phyloP scores from a whole-genome alignment of 2,329 filamentous ascomycete genomes.

The Aspergillus versicolor region DNA sequence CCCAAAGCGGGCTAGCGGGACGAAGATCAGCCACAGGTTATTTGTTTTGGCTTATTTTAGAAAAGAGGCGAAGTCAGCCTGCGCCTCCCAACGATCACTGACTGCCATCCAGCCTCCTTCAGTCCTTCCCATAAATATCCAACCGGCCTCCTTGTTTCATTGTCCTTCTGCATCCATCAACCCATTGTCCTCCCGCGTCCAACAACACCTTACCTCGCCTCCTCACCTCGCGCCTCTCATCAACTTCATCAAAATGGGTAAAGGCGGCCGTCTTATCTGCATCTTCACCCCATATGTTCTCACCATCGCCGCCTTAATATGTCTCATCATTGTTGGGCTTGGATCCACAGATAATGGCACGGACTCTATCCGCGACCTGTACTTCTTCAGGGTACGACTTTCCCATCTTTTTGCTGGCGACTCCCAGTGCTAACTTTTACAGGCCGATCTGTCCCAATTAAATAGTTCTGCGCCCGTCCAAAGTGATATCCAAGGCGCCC shows the following conservation, averaged over 20 bases:
- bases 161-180: neutral
- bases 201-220: neutral
- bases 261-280: slow-evolving; percentile 77
- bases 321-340: slow-evolving; percentile 58
- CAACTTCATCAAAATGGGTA: slow-evolving; percentile 55
- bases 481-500: slow-evolving; percentile 28
- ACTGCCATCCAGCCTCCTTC: neutral
- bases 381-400: slow-evolving; percentile 52
- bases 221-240: neutral
- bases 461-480: slow-evolving; percentile 45
- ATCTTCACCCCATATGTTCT: slow-evolving; percentile 84
- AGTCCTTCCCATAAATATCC: neutral
- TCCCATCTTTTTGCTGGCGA: neutral
- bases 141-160: neutral
- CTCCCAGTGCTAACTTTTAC: slow-evolving; percentile 7
- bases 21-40: slow-evolving; percentile 7
- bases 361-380: slow-evolving; percentile 50
- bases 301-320: slow-evolving; percentile 74
- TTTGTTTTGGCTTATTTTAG: slow-evolving; percentile 5
- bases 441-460: slow-evolving; percentile 63
- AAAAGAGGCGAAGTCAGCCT: slow-evolving; percentile 7
- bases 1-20: neutral
- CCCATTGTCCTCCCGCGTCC: neutral
- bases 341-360: slow-evolving; percentile 55
- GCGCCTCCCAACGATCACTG: neutral